Evolutionary conservation across 1,139 yeast species (phyloP).

Genomic region (Lizanozyma gosingica): DNA sequence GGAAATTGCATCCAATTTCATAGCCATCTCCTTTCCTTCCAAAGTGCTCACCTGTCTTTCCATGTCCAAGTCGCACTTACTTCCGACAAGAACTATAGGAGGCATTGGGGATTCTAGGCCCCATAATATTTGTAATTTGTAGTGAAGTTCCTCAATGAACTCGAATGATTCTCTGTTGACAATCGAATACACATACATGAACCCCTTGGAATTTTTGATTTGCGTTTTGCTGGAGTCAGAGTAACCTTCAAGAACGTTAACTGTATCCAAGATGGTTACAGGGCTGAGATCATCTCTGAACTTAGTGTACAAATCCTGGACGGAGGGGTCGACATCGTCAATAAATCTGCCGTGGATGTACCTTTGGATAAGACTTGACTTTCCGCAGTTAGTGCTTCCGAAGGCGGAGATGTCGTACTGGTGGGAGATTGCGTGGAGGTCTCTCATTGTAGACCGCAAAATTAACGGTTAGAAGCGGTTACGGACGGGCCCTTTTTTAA

Average conservation of each 20-base stretch:
- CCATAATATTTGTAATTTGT: background rate
- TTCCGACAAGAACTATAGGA: constrained; percentile 24
- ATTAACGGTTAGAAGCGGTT: too few relatives aligned
- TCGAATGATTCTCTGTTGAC: constrained; percentile 19
- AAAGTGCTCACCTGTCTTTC: constrained; percentile 19
- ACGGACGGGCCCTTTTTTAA: too few relatives aligned
- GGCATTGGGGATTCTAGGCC: constrained; percentile 10
- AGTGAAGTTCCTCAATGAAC: constrained; percentile 16
- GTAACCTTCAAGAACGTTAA: constrained; percentile 18
- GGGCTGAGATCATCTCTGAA: constrained; percentile 8
- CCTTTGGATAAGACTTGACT: constrained; percentile 19
- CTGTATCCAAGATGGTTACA: constrained; percentile 20
- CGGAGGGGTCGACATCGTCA: constrained; percentile 13
- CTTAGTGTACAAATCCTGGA: constrained; percentile 26
- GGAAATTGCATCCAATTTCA: constrained; percentile 17
- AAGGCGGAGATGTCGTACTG: constrained; percentile 26
- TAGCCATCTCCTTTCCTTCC: constrained; percentile 22
- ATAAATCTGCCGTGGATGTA: constrained; percentile 18
- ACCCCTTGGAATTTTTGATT: constrained; percentile 20
- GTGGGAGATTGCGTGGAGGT: constrained; percentile 2
- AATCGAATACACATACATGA: constrained; percentile 26
- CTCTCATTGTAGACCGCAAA: background rate
- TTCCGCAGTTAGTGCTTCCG: constrained; percentile 23
- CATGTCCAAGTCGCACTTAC: constrained; percentile 20
- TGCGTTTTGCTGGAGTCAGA: constrained; percentile 19